phyloP scores from a whole-genome alignment of 306 rosid species.

The Lathyrus sativus region DNA sequence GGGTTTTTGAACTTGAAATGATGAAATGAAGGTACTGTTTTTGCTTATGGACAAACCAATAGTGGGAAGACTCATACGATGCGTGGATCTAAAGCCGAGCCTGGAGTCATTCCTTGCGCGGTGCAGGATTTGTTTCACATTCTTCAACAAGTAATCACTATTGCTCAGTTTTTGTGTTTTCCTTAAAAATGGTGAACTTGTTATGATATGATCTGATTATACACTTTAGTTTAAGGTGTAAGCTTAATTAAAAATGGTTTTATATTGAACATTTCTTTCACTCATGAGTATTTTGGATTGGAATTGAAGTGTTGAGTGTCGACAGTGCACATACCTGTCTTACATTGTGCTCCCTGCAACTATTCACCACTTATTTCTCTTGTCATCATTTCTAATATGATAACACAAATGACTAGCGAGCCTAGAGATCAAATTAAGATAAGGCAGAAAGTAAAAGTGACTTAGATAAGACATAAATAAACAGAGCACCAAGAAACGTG shows the following conservation, averaged over 20 bases:
- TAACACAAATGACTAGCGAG: too few species aligned
- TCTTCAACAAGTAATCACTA: constrained; percentile 60
- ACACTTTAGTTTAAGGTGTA: too few species aligned
- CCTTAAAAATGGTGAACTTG: background rate
- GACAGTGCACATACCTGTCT: background rate
- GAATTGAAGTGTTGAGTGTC: background rate
- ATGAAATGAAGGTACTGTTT: constrained; percentile 72
- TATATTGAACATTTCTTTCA: background rate
- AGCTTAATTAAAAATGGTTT: background rate
- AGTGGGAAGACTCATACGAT: constrained; percentile 94
- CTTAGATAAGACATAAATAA: too few species aligned
- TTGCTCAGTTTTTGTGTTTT: background rate
- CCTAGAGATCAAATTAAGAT: too few species aligned
- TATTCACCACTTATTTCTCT: too few species aligned
- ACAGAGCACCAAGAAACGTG: too few species aligned
- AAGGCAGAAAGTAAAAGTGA: too few species aligned
- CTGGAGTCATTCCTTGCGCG: constrained; percentile 89
- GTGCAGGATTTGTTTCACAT: constrained; percentile 65
- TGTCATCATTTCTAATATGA: too few species aligned
- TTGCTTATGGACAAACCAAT: constrained; percentile 96
- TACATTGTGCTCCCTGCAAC: background rate
- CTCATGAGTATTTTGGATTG: background rate
- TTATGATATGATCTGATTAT: background rate
- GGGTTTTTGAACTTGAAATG: constrained; percentile 2
- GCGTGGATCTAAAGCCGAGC: constrained; percentile 76